Percentiles rank a stretch among this genome's conserved stretches.
These are phyloP conservation scores for Eleusine coracana DNA, from an alignment of 176 grass and related monocot species.

Conservation along the genomic window DNA sequence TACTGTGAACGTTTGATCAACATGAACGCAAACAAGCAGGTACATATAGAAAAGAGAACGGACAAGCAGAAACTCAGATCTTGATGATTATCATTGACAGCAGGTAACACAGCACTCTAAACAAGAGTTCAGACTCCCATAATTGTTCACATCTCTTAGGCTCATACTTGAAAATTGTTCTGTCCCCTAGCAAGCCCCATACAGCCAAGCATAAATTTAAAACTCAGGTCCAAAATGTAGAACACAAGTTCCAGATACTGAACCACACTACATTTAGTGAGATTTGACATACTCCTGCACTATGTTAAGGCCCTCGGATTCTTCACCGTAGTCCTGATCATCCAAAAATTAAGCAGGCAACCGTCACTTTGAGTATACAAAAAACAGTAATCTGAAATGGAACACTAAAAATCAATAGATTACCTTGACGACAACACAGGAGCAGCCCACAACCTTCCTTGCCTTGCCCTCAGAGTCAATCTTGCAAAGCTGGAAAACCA, in stretches of 20 bases:
- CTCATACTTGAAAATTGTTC: conserved; percentile 30
- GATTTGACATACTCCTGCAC: conserved; percentile 85
- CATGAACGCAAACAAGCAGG: background rate
- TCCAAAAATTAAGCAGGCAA: conserved; percentile 15
- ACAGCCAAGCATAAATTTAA: conserved; percentile 30
- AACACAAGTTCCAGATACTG: conserved; percentile 6
- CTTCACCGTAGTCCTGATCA: conserved; percentile 81
- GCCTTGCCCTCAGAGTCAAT: conserved; percentile 86
- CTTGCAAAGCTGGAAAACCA: conserved; percentile 52
- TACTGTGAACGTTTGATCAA: no score
- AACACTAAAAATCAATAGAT: background rate
- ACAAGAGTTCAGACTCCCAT: conserved; percentile 28
- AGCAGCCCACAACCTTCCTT: conserved; percentile 89
- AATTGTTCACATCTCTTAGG: conserved; percentile 8
- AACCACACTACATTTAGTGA: conserved; percentile 44
- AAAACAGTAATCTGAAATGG: background rate
- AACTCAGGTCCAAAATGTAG: conserved; percentile 19
- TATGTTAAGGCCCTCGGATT: conserved; percentile 88
- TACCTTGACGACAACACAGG: conserved; percentile 83
- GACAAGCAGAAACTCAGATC: background rate
- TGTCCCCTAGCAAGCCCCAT: conserved; percentile 23
- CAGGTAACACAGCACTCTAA: conserved; percentile 25
- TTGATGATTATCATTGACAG: conserved; percentile 19
- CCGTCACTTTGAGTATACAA: background rate
- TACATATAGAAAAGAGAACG: background rate